phyloP scores from a whole-genome alignment of 176 grass and related monocot species.

The Triticum monococcum region DNA sequence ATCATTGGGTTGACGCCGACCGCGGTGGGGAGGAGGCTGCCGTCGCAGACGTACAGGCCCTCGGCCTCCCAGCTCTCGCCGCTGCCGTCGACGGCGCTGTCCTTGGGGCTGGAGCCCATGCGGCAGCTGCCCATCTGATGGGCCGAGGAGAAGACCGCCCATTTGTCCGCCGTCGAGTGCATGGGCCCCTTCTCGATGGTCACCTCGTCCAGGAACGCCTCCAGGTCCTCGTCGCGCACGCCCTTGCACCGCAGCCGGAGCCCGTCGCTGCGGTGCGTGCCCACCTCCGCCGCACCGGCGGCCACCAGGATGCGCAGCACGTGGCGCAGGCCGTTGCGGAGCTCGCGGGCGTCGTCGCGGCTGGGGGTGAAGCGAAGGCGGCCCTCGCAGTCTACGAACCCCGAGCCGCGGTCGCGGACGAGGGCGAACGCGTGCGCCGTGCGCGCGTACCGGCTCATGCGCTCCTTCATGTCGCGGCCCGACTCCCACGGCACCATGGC shows the following conservation, averaged over 20 bases:
- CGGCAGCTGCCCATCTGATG: constrained; percentile 95
- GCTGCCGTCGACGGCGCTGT: constrained; percentile 56
- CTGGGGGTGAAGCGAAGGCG: constrained; percentile 37
- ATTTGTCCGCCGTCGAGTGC: constrained; percentile 31
- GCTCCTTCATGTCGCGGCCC: constrained; percentile 72
- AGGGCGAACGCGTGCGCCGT: constrained; percentile 72
- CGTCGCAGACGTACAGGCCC: constrained; percentile 77
- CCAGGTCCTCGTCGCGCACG: constrained; percentile 47
- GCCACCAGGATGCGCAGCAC: constrained; percentile 66
- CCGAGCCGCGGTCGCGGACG: constrained; percentile 63
- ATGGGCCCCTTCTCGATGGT: constrained; percentile 48
- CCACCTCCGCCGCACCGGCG: constrained; percentile 72
- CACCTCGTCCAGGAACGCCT: constrained; percentile 72
- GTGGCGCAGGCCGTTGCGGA: constrained; percentile 47
- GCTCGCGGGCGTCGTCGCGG: constrained; percentile 48
- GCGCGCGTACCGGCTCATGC: constrained; percentile 57
- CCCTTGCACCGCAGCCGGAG: constrained; percentile 56
- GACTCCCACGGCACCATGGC: constrained; percentile 67
- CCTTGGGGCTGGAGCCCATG: constrained; percentile 45
- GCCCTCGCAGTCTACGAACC: constrained; percentile 47
- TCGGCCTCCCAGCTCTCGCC: constrained; percentile 86
- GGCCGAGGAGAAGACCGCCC: constrained; percentile 55
- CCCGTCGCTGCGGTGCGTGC: constrained; percentile 81
- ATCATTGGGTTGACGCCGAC: constrained; percentile 89
- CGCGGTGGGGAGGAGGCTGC: constrained; percentile 68